phyloP scores from a whole-genome alignment of 495 filamentous ascomycete species.

The Penicillium salamii region DNA sequence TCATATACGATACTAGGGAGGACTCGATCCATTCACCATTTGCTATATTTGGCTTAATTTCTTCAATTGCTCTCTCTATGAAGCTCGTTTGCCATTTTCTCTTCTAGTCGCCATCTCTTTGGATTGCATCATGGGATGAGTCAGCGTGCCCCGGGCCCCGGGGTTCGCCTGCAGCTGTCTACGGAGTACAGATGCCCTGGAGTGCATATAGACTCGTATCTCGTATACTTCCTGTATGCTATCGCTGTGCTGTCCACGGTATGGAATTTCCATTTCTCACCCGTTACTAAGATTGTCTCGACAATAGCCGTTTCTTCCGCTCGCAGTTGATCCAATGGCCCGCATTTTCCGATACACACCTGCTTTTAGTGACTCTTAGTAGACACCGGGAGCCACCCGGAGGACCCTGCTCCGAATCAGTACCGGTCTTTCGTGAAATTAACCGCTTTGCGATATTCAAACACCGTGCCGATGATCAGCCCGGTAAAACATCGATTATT shows the following conservation, averaged over 20 bases:
- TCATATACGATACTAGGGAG: no score
- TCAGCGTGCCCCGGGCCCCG: not conserved
- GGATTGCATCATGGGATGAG: slow-evolving; percentile 2
- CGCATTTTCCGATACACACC: slow-evolving; percentile 9
- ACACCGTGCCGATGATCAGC: slow-evolving; percentile 8
- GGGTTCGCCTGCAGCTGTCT: no score
- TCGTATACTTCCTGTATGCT: no score
- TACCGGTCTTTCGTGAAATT: slow-evolving; percentile 13
- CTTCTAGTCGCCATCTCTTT: not conserved
- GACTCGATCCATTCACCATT: no score
- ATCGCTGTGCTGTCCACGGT: not conserved
- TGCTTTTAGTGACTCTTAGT: slow-evolving; percentile 1
- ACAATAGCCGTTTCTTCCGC: slow-evolving; percentile 5
- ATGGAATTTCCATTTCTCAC: not conserved
- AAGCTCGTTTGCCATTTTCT: not conserved
- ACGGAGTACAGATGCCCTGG: no score
- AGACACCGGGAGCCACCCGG: slow-evolving; percentile 32
- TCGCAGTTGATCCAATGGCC: not conserved
- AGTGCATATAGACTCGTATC: no score
- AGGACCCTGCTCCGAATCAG: slow-evolving; percentile 33
- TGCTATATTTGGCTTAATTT: not conserved
- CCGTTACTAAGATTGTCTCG: not conserved
- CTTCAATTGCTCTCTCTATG: slow-evolving; percentile 1
- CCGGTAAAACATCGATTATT: not conserved
- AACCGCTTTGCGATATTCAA: slow-evolving; percentile 14